Conservation (phyloP, 2,329 filamentous ascomycete species). For the Fusarium sp. region DNA sequence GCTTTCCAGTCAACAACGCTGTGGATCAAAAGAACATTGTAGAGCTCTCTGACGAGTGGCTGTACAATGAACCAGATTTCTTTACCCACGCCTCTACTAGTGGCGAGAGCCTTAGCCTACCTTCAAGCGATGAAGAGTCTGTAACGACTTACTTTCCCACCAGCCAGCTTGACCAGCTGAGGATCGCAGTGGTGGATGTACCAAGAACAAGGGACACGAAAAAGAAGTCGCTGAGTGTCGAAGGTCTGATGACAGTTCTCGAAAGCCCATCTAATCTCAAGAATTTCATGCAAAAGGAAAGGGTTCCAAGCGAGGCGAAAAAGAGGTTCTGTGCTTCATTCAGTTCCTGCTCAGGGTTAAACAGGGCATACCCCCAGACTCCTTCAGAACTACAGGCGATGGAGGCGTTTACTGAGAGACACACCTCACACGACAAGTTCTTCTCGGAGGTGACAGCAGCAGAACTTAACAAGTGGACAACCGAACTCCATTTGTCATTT, state of each 20-base stretch:
- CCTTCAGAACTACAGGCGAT: not conserved
- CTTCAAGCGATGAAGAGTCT: too few relatives aligned
- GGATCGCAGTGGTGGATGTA: too few relatives aligned
- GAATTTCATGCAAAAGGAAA: not conserved
- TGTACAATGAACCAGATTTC: not conserved
- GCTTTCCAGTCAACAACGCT: not conserved
- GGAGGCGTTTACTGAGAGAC: not conserved
- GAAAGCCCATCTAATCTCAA: not conserved
- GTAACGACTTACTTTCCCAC: too few relatives aligned
- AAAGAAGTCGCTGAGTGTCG: too few relatives aligned
- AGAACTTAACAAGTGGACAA: not conserved
- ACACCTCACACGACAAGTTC: not conserved
- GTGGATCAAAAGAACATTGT: not conserved
- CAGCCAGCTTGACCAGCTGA: too few relatives aligned
- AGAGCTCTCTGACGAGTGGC: conserved; percentile 5
- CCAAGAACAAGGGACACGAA: too few relatives aligned
- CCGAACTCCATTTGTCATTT: not conserved
- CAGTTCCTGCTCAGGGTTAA: not conserved
- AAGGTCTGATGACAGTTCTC: not conserved
- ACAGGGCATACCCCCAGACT: not conserved
- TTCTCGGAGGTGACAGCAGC: not conserved
- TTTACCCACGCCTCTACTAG: not conserved
- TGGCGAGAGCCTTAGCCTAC: too few relatives aligned
- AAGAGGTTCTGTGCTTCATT: not conserved
- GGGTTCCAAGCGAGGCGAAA: not conserved